A percentile compares a stretch with the other conserved stretches of the same genome.
Conservation (phyloP, 306 rosid genomes). For the Adenanthera pavonina region DNA sequence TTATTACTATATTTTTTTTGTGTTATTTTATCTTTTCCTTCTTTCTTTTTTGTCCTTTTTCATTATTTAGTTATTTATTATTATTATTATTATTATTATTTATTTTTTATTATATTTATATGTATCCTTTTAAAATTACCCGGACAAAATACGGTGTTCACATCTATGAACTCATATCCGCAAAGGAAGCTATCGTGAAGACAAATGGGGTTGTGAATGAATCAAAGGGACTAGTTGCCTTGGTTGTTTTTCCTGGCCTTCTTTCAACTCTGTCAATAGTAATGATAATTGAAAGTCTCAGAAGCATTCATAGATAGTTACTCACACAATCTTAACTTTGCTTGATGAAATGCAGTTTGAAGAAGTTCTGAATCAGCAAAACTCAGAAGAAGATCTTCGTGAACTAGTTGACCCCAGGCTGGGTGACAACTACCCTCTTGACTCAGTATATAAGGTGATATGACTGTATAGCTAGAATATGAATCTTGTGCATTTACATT, state of each 20-base stretch:
- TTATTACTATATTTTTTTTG: no score
- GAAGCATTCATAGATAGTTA: not conserved
- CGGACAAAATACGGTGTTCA: no score
- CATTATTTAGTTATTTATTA: no score
- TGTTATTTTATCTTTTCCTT: no score
- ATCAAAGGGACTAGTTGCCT: conserved; percentile 64
- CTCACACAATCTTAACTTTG: not conserved
- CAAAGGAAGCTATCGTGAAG: conserved; percentile 66
- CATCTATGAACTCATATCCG: conserved; percentile 71
- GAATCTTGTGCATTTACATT: not conserved
- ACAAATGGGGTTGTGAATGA: conserved; percentile 54
- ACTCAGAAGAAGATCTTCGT: conserved; percentile 55
- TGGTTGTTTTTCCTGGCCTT: conserved; percentile 50
- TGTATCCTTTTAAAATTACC: no score
- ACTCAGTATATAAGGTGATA: conserved; percentile 61
- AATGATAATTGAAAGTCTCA: not conserved
- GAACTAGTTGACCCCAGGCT: conserved; percentile 61
- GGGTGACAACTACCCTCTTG: conserved; percentile 54
- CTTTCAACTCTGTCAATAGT: not conserved
- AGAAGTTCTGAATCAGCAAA: conserved; percentile 52
- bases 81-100: no score
- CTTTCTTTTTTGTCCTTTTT: no score
- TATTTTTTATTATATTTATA: no score
- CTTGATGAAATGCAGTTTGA: conserved; percentile 61
- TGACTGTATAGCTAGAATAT: not conserved